Evolutionary conservation across 805 yeast genomes (phyloP), one percentile per base, ranked within the genome.

Genomic region (Lipomyces sp.): DNA sequence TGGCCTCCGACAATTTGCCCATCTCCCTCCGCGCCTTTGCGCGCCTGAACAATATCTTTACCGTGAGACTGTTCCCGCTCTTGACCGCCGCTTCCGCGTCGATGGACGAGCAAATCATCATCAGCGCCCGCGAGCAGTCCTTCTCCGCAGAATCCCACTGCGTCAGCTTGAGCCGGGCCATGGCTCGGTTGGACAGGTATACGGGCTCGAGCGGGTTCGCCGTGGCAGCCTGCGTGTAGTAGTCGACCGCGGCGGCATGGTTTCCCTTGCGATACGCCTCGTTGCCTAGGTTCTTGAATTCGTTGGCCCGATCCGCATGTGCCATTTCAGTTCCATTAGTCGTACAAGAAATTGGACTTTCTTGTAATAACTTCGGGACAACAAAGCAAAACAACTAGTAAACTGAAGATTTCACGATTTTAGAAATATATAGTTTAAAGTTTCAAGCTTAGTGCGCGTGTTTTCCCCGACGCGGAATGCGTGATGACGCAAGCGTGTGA

Each of bases 171-270:
- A 83, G 63, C 55, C 76, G 73, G n/a, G 86, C 73, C 70, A 81
- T 80, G 0, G 93, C 84, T 39, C 84, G 68, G 62, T 85, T 85
- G n/a, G 90, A 77, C 62, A 74, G 81, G 1, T 81, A 68, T 0
- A 82, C 74, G 0, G 89, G 75, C 53, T 80, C 78, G 0, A 57
- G 33, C 0, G 81, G 74, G 43, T 78, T 78, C 16, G 71, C 29
- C 7, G 66, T 66, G 33, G 82, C 71, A 2, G 90, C 88, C 43
- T 76, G 74, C 10, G 77, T 64, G 63, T 85, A 85, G 0, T 72
- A 65, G 22, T 71, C 63, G 1, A 78, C 75, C 0, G 93, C 88
- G 26, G 70, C 70, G 4, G 57, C 57, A 61, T 65, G 84, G 41
- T 80, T 68, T 11, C 70, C 68, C 1, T 53, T 52, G 5, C 70